A percentile compares a stretch with the other conserved stretches of the same genome.
Conservation (phyloP, 1,284 basidiomycete species). For the Melampsora americana region DNA sequence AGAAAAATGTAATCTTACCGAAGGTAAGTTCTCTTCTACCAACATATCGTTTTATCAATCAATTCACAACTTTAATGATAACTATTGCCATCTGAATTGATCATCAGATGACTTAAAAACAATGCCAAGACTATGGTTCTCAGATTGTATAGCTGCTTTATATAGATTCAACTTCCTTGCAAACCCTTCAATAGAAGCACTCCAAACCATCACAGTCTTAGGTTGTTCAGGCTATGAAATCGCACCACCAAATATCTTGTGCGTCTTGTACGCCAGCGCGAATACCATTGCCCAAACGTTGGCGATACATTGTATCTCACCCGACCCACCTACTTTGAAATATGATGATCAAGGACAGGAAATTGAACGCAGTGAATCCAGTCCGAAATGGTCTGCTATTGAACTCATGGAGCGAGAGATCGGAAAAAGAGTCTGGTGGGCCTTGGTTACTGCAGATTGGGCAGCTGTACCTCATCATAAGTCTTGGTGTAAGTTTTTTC, state of each 20-base stretch:
- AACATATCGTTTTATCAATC: background rate
- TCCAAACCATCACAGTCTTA: background rate
- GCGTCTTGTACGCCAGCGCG: background rate
- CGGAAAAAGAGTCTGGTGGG: slow-evolving; percentile 6
- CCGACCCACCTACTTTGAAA: background rate
- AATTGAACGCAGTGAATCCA: background rate
- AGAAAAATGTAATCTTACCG: background rate
- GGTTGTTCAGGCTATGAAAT: slow-evolving; percentile 7
- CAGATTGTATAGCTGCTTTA: background rate
- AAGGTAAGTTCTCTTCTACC: background rate
- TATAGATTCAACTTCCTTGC: background rate
- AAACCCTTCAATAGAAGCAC: slow-evolving; percentile 1
- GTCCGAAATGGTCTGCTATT: slow-evolving; percentile 6
- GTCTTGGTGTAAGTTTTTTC: slow-evolving; percentile 6
- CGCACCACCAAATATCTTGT: background rate
- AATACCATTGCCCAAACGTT: background rate
- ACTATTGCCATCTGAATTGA: background rate
- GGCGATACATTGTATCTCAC: background rate
- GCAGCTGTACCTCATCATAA: background rate
- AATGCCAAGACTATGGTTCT: slow-evolving; percentile 2
- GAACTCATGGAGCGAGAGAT: slow-evolving; percentile 7
- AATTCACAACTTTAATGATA: background rate
- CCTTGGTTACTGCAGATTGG: slow-evolving; percentile 8
- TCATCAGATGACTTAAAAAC: background rate
- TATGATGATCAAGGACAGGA: background rate